phyloP scores from a whole-genome alignment of 2,329 filamentous ascomycete species.

The Coleophoma crateriformis region DNA sequence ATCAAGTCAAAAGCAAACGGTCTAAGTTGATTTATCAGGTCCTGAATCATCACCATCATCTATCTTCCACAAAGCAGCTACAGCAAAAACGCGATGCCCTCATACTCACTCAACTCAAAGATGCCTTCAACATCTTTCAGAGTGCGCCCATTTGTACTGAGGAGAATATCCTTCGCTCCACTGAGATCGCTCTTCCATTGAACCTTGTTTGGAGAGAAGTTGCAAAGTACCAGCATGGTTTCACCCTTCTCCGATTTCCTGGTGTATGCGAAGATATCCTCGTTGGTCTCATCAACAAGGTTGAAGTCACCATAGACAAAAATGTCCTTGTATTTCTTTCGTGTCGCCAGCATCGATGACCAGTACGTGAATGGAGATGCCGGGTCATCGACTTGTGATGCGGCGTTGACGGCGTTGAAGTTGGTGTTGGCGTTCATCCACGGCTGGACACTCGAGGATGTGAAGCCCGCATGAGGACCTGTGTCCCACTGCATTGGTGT shows the following conservation, averaged over 20 bases:
- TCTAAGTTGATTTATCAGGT: too few relatives aligned
- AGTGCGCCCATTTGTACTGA: neutral
- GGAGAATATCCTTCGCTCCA: neutral
- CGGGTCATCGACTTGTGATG: conserved; percentile 39
- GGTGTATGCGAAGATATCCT: conserved; percentile 49
- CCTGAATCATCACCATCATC: too few relatives aligned
- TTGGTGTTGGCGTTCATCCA: conserved; percentile 70
- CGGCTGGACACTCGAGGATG: conserved; percentile 41
- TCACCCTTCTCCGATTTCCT: conserved; percentile 7
- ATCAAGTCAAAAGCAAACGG: too few relatives aligned
- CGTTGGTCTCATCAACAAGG: conserved; percentile 42
- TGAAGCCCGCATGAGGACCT: conserved; percentile 60
- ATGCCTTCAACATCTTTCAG: neutral
- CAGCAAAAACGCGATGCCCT: neutral
- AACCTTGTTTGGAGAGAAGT: neutral
- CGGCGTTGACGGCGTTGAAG: conserved; percentile 56
- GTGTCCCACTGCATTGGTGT: conserved; percentile 68
- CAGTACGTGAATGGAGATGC: conserved; percentile 57
- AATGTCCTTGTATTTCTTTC: conserved; percentile 55
- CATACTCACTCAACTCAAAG: neutral
- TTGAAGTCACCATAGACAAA: conserved; percentile 65
- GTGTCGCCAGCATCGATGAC: conserved; percentile 48
- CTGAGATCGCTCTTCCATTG: neutral
- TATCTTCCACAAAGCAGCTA: neutral
- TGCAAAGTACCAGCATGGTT: neutral